phyloP scores from a whole-genome alignment of 805 yeast genomes.

The Kuraishia piskuri region DNA sequence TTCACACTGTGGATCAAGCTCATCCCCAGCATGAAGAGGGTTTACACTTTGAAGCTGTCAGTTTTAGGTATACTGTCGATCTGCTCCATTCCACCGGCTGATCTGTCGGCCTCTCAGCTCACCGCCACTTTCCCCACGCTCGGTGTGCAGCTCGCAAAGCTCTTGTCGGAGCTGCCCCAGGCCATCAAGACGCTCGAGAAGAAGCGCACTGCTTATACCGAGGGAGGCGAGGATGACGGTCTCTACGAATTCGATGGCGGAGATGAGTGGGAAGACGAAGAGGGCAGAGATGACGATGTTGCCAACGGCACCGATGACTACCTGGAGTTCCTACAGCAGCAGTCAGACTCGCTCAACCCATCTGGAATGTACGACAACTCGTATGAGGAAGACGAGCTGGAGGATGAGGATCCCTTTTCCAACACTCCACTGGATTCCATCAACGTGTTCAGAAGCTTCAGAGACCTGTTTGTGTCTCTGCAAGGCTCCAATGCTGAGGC shows the following conservation, averaged over 20 bases:
- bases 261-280: slow-evolving; percentile 16
- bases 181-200: slow-evolving; percentile 63
- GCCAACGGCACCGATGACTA: slow-evolving; percentile 32
- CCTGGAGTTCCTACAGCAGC: slow-evolving; percentile 37
- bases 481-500: slow-evolving; percentile 34
- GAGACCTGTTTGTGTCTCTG: slow-evolving; percentile 39
- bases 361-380: slow-evolving; percentile 23
- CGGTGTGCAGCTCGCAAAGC: slow-evolving; percentile 39
- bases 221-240: slow-evolving; percentile 18
- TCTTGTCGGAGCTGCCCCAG: slow-evolving; percentile 56
- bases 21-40: slow-evolving; percentile 51
- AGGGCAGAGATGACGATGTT: slow-evolving; percentile 20
- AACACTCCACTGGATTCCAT: slow-evolving; percentile 73
- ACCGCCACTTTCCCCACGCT: slow-evolving; percentile 34
- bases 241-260: slow-evolving; percentile 20
- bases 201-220: slow-evolving; percentile 45
- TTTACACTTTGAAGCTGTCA: slow-evolving; percentile 74
- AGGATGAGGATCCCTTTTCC: slow-evolving; percentile 77
- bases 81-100: slow-evolving; percentile 17
- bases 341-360: slow-evolving; percentile 28
- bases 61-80: slow-evolving; percentile 58
- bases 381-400: slow-evolving; percentile 44
- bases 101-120: slow-evolving; percentile 16
- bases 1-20: slow-evolving; percentile 60
- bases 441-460: slow-evolving; percentile 63